These are phyloP conservation scores for Alternaria conjuncta DNA, from an alignment of 2,329 filamentous ascomycete genomes.

Conservation along the genomic window DNA sequence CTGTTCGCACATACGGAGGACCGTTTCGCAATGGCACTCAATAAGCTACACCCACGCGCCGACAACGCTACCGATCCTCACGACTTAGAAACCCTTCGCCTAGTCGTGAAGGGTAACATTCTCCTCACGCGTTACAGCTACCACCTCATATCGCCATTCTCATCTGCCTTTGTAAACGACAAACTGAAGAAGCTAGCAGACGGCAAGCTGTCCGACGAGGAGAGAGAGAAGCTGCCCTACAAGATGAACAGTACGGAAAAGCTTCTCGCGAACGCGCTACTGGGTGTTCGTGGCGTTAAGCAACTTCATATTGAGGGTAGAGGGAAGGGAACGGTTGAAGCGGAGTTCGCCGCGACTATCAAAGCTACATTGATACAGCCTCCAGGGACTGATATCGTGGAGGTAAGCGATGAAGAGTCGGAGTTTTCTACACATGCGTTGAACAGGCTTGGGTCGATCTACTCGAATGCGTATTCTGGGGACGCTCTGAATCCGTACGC, in stretches of 20 bases:
- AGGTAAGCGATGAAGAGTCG: neutral
- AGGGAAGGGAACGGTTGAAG: neutral
- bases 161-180: neutral
- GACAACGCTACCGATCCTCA: neutral
- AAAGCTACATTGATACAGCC: neutral
- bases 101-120: neutral
- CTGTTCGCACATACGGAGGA: neutral
- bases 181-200: neutral
- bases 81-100: neutral
- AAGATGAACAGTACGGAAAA: slow-evolving; percentile 17
- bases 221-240: slow-evolving; percentile 10
- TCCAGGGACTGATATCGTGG: neutral
- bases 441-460: neutral
- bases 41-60: neutral
- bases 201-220: neutral
- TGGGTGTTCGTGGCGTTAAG: slow-evolving; percentile 23
- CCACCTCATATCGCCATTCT: neutral
- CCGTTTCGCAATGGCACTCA: neutral
- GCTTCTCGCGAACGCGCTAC: slow-evolving; percentile 18
- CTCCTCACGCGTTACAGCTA: neutral
- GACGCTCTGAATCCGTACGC: neutral
- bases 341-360: neutral
- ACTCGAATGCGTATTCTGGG: neutral
- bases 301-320: slow-evolving; percentile 3
- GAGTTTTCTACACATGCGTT: neutral